Conservation (phyloP, 768 basidiomycete genomes). For the Leucogyrophana mollusca region DNA sequence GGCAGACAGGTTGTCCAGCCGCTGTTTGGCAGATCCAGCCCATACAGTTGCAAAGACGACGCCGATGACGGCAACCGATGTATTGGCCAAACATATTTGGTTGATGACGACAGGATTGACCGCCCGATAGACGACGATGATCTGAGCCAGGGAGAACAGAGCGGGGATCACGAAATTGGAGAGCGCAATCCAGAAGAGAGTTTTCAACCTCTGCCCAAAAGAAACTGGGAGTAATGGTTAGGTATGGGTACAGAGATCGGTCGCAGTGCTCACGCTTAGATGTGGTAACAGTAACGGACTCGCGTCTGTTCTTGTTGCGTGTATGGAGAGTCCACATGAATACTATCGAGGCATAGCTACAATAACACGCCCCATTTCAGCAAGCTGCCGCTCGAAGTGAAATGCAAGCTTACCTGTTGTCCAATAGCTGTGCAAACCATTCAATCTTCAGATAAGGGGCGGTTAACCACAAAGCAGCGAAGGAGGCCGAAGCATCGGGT, state of each 20-base stretch:
- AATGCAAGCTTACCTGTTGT: slow-evolving; percentile 22
- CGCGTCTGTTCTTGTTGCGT: slow-evolving; percentile 7
- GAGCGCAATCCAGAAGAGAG: slow-evolving; percentile 28
- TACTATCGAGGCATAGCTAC: slow-evolving; percentile 22
- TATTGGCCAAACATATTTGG: slow-evolving; percentile 26
- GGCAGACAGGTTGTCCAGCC: not conserved
- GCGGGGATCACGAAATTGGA: slow-evolving; percentile 32
- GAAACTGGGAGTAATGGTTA: slow-evolving; percentile 9
- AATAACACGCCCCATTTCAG: not conserved
- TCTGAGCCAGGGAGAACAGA: slow-evolving; percentile 28
- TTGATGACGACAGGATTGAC: slow-evolving; percentile 21
- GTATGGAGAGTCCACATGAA: slow-evolving; percentile 28
- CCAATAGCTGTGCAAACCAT: slow-evolving; percentile 28
- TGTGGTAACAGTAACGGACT: slow-evolving; percentile 7
- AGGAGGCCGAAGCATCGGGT: slow-evolving; percentile 11
- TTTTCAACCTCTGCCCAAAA: slow-evolving; percentile 20
- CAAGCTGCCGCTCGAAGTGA: not conserved
- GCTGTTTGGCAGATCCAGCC: slow-evolving; percentile 13
- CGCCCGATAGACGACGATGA: slow-evolving; percentile 26
- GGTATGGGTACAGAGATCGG: not conserved
- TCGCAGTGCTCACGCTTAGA: slow-evolving; percentile 15
- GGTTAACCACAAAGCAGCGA: slow-evolving; percentile 18
- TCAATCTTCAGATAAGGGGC: slow-evolving; percentile 31
- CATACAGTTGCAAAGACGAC: slow-evolving; percentile 34
- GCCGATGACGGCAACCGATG: slow-evolving; percentile 29